phyloP scores from a whole-genome alignment of 2,329 filamentous ascomycete genomes.

The Ceratocystis cubensis region DNA sequence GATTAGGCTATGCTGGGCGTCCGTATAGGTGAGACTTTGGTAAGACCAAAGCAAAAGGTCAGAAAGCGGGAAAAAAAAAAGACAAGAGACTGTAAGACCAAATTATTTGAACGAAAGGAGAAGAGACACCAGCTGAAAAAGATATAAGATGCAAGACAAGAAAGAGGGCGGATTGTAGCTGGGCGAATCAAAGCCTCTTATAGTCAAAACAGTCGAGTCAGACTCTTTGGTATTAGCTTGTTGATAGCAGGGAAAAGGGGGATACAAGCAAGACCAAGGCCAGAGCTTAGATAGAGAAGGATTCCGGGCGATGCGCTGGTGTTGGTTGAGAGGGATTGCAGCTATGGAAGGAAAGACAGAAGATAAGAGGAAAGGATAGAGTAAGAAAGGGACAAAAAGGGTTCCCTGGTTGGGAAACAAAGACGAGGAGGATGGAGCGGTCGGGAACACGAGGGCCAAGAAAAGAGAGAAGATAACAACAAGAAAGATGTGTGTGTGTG shows the following conservation, averaged over 20 bases:
- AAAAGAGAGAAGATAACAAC: neutral
- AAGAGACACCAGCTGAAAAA: neutral
- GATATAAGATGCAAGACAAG: neutral
- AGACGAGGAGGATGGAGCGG: neutral
- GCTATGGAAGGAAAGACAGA: neutral
- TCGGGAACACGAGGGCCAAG: neutral
- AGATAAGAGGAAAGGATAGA: neutral
- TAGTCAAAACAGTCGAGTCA: neutral
- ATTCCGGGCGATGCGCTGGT: neutral
- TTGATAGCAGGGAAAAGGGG: neutral
- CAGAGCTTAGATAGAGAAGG: neutral
- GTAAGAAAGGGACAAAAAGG: neutral
- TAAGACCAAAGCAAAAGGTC: neutral
- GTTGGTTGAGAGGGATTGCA: neutral
- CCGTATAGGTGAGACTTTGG: slow-evolving; percentile 1
- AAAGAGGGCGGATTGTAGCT: neutral
- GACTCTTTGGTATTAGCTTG: neutral
- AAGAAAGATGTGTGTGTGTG: neutral
- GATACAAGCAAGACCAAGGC: neutral
- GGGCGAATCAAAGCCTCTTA: neutral
- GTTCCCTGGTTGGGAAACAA: neutral
- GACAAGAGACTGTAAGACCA: neutral
- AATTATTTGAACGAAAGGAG: neutral
- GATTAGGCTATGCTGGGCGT: neutral
- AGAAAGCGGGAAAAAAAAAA: neutral